Conservation (phyloP, 2,329 filamentous ascomycete genomes). For the Ophiostoma populinum region DNA sequence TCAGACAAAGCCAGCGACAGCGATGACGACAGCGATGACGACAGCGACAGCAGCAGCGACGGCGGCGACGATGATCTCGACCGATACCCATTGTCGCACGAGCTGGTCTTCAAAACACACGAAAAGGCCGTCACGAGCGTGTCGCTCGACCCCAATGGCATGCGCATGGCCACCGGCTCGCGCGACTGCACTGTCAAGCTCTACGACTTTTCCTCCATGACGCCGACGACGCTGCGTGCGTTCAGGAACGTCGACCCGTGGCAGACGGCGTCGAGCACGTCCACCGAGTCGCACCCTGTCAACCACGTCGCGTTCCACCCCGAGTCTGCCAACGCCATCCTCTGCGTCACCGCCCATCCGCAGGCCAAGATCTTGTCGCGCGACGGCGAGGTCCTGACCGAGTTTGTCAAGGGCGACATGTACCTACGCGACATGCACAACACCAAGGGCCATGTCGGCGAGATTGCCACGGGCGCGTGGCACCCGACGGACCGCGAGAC, state of each 20-base stretch:
- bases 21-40: constrained; percentile 14
- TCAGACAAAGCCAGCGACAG: constrained; percentile 10
- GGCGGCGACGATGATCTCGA: constrained; percentile 59
- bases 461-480: constrained; percentile 80
- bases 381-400: constrained; percentile 69
- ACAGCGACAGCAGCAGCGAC: constrained; percentile 27
- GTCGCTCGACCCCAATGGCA: constrained; percentile 70
- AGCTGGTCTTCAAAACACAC: constrained; percentile 84
- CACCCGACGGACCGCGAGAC: constrained; percentile 71
- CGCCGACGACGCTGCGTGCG: constrained; percentile 78
- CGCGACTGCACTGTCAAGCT: constrained; percentile 83
- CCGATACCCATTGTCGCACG: constrained; percentile 83
- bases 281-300: constrained; percentile 73
- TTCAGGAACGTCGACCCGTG: constrained; percentile 88
- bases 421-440: constrained; percentile 95
- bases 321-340: constrained; percentile 58
- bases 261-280: constrained; percentile 45
- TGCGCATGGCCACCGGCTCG: constrained; percentile 74
- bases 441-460: constrained; percentile 90
- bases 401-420: constrained; percentile 97
- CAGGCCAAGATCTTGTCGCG: constrained; percentile 80
- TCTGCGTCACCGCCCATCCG: constrained; percentile 76
- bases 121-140: constrained; percentile 72
- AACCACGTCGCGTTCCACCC: constrained; percentile 79
- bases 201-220: constrained; percentile 92